Evolutionary conservation across 192 early-diverging fungal species (phyloP), one percentile per base, ranked within the genome.

Genomic region (Obelidium mucronatum): DNA sequence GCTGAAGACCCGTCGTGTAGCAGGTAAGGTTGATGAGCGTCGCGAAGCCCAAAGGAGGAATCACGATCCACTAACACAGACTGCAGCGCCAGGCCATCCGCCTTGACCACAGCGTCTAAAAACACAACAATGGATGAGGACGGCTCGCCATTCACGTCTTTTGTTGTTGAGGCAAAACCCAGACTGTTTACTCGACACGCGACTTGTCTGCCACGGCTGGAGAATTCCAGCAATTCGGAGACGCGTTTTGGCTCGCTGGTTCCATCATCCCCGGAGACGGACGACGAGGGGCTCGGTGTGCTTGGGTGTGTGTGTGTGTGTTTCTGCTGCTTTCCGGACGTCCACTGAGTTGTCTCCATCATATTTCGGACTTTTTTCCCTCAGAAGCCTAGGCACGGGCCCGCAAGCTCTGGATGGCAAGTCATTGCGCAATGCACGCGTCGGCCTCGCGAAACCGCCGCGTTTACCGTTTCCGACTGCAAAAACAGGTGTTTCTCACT

Each of bases 131-230:
- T n/a, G n/a, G n/a, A n/a, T n/a, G n/a, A n/a, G n/a, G 55, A 58
- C 6, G 55, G 26, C 24, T 58, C 55, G 11, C 55, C 55, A 8
- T 58, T 58, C 24, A 24, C 55, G 0, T 0, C 55, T 8, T 58
- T 26, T 0, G 24, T 58, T 11, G 11, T n/a, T n/a, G n/a, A 22
- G 22, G 24, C 22, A 8, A 24, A 24, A 0, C 17, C 55, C 55
- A 58, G 55, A 26, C 55, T 58, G 17, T 95, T 92, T 86, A 91
- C 85, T 77, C 93, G 90, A 19, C 66, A 67, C 30, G 44, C 40
- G n/a, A 67, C 66, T 5, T 67, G 66, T 36, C 19, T 67, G 24
- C 42, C 66, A 26, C 66, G 66, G 42, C 66, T 67, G 66, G 66
- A 67, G 33, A 39, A 67, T 24, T 22, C 55, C n/a, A n/a, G n/a